Base-by-base conservation (phyloP, 257 asterid genomes). In the Parsonsia alboflavescens region DNA sequence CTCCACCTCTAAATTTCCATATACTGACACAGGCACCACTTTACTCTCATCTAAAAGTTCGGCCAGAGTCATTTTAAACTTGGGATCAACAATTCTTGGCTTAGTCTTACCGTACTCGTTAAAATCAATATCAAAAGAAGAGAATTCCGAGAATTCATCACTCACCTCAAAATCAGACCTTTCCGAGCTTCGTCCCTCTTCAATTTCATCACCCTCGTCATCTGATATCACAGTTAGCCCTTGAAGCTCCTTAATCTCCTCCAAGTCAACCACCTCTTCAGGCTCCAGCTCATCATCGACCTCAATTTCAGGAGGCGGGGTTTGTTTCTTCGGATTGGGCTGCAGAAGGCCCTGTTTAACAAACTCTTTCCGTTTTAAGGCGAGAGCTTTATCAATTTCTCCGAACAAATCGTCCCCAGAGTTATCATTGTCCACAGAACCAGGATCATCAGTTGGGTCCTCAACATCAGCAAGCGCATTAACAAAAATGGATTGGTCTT, bases 371-470 rank as follows among this genome's bases (percentile, higher is more conserved):
- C 99, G 89, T 72, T 94, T 94, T 84, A 89, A 17, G 22, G 96
- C 97, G 67, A 94, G 89, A 30, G 99, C 99, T 61, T 85, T 89
- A 85, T 94, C 99, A 74, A 94, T 90, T 64, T 93, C 98, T 6
- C 97, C 97, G 54, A 93, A 93, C 11, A 91, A 89, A 72, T 94
- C 99, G 79, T 94, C 99, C 1, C 96, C 97, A 26, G 90, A 76
- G 75, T 78, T 84, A 0, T 76, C 86, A 50, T 63, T 41, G 44
- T 52, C 64, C 17, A 56, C 59, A 21, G 36, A 75, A 16, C 1
- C 4, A 26, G 87, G 81, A 22, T 65, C 30, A 10, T 88, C 84
- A 15, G 80, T 70, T 39, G 80, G 54, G 75, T 81, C 97, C 59
- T 91, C 98, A 30, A 91, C 79, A 72, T 91, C 98, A 33, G 89